These are phyloP conservation scores for Laetiporus sulphureus DNA, from an alignment of 1,284 basidiomycete genomes.

Conservation along the genomic window DNA sequence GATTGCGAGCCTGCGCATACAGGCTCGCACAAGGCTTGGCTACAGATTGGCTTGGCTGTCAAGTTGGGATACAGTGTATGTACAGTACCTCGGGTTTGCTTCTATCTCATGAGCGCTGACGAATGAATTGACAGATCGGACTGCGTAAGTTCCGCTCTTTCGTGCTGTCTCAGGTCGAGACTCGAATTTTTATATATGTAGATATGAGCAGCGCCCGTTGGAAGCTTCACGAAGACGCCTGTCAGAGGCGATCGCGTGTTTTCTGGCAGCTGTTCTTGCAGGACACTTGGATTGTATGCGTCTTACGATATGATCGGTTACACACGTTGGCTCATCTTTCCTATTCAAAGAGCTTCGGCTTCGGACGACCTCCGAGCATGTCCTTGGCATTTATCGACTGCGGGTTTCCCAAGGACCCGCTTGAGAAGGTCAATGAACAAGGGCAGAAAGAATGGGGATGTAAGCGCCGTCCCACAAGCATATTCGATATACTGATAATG, in stretches of 20 bases:
- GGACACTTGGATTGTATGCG: constrained; percentile 52
- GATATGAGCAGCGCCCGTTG: constrained; percentile 58
- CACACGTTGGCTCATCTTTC: background rate
- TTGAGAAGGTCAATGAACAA: constrained; percentile 29
- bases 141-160: constrained; percentile 39
- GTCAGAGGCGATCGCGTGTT: constrained; percentile 42
- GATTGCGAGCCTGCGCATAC: constrained; percentile 38
- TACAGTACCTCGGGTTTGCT: constrained; percentile 10
- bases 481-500: constrained; percentile 2
- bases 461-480: constrained; percentile 23
- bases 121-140: constrained; percentile 42
- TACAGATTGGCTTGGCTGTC: constrained; percentile 49
- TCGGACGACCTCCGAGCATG: constrained; percentile 55
- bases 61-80: constrained; percentile 51
- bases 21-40: constrained; percentile 44
- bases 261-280: constrained; percentile 61
- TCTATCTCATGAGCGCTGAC: background rate
- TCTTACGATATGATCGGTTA: background rate
- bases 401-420: constrained; percentile 42
- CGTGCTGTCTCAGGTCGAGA: background rate
- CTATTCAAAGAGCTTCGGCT: constrained; percentile 46
- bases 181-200: constrained; percentile 19
- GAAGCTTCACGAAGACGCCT: constrained; percentile 40
- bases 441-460: constrained; percentile 41
- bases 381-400: constrained; percentile 49